Percentiles rank a stretch among this genome's conserved stretches.
These are phyloP conservation scores for Blastobotrys attinorum DNA, from an alignment of 805 yeast genomes.

Conservation along the genomic window DNA sequence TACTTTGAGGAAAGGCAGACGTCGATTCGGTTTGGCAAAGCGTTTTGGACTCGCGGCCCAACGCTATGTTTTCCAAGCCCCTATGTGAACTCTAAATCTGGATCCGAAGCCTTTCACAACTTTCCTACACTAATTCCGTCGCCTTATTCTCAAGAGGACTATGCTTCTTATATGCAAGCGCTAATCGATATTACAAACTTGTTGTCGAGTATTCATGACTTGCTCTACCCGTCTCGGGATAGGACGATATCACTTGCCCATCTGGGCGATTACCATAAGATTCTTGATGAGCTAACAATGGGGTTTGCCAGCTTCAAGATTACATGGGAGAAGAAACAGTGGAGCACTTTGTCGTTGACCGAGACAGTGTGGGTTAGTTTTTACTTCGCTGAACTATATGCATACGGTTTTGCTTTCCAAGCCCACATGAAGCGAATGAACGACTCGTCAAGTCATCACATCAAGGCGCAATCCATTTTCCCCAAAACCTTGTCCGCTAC, in stretches of 20 bases:
- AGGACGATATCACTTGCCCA: conserved; percentile 18
- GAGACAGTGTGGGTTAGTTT: conserved; percentile 17
- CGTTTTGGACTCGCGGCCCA: conserved; percentile 21
- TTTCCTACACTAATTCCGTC: conserved; percentile 16
- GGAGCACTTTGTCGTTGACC: conserved; percentile 17
- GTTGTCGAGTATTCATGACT: conserved; percentile 20
- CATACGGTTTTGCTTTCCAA: conserved; percentile 20
- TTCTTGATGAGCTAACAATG: conserved; percentile 20
- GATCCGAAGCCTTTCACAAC: conserved; percentile 8
- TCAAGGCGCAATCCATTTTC: conserved; percentile 8
- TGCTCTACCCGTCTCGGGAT: conserved; percentile 19
- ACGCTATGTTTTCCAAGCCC: conserved; percentile 18
- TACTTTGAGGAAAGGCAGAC: conserved; percentile 20
- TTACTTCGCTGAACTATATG: conserved; percentile 16
- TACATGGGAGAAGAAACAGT: conserved; percentile 15
- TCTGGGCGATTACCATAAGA: conserved; percentile 18
- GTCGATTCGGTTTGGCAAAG: conserved; percentile 19
- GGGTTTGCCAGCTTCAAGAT: conserved; percentile 16
- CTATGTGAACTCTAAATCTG: neutral
- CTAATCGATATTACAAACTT: conserved; percentile 20
- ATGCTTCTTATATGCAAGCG: conserved; percentile 16
- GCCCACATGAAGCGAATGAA: conserved; percentile 15
- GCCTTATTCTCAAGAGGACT: conserved; percentile 12
- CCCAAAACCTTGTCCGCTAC: conserved; percentile 18
- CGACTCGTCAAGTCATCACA: conserved; percentile 3